Percentiles rank a stretch among this genome's conserved stretches.
These are phyloP conservation scores for Saccharum hybrid DNA, from an alignment of 202 grass and related monocot species.

Conservation along the genomic window DNA sequence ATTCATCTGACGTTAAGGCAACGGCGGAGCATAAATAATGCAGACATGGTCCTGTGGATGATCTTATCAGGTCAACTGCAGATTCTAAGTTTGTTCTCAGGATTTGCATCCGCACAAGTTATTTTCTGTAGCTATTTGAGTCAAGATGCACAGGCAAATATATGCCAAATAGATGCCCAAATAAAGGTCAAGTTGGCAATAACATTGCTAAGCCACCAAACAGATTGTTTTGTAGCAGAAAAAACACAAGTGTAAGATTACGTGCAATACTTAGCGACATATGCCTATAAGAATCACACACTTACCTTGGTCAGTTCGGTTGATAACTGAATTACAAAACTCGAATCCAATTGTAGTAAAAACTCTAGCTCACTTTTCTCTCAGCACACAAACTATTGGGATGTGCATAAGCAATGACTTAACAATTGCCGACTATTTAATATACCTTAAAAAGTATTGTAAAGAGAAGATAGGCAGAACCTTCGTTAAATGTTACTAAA, in stretches of 20 bases:
- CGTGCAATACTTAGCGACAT: slow-evolving; percentile 31
- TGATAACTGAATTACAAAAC: background rate
- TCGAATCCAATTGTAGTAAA: background rate
- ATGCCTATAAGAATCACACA: slow-evolving; percentile 30
- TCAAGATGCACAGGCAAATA: slow-evolving; percentile 37
- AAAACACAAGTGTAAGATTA: background rate
- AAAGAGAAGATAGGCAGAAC: slow-evolving; percentile 37
- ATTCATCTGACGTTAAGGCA: slow-evolving; percentile 48
- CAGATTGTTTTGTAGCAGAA: slow-evolving; percentile 24
- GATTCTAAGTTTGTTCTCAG: slow-evolving; percentile 47
- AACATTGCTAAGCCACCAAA: slow-evolving; percentile 17
- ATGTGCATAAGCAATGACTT: slow-evolving; percentile 22
- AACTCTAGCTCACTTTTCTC: background rate
- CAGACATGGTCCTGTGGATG: slow-evolving; percentile 37
- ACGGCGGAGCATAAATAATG: slow-evolving; percentile 54
- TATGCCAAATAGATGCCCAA: slow-evolving; percentile 40
- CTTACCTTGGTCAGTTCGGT: slow-evolving; percentile 28
- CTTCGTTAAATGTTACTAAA: too few relatives aligned
- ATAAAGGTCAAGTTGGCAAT: slow-evolving; percentile 36
- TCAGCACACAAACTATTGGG: slow-evolving; percentile 28
- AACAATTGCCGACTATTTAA: slow-evolving; percentile 3
- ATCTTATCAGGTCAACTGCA: slow-evolving; percentile 52
- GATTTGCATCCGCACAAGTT: slow-evolving; percentile 56
- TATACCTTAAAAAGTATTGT: slow-evolving; percentile 38
- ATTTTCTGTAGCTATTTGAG: slow-evolving; percentile 44